Conservation (phyloP, 768 basidiomycete genomes). For the Podaxis sp. region DNA sequence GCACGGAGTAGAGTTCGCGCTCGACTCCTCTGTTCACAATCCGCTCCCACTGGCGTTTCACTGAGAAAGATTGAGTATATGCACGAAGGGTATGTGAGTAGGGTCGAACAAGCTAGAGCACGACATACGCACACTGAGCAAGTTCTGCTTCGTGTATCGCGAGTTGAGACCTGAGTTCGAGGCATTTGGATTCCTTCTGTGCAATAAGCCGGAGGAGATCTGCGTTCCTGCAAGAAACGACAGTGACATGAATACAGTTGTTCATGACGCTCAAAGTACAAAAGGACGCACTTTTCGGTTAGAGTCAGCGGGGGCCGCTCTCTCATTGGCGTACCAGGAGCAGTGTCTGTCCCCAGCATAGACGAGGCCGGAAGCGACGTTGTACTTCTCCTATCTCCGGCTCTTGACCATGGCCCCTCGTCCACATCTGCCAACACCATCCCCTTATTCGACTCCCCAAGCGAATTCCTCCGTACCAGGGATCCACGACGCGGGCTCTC, state of each 20-base stretch:
- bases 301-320: constrained; percentile 56
- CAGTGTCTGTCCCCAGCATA: constrained; percentile 11
- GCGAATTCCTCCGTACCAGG: constrained; percentile 18
- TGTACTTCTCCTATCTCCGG: constrained; percentile 29
- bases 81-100: not conserved
- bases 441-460: constrained; percentile 4
- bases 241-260: not conserved
- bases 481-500: constrained; percentile 15
- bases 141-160: constrained; percentile 73
- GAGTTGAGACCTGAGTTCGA: constrained; percentile 78
- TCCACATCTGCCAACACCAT: not conserved
- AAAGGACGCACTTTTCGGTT: constrained; percentile 63
- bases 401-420: constrained; percentile 20
- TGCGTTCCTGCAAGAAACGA: constrained; percentile 55
- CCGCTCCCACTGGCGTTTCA: constrained; percentile 84
- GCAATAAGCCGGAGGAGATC: constrained; percentile 84
- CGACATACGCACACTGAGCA: constrained; percentile 46
- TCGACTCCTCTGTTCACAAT: constrained; percentile 70
- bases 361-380: constrained; percentile 15
- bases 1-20: constrained; percentile 20
- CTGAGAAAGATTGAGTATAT: constrained; percentile 27
- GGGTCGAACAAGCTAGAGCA: not conserved
- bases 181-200: constrained; percentile 81
- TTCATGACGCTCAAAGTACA: not conserved
- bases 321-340: constrained; percentile 18